Conservation (phyloP, 2,329 filamentous ascomycete genomes). For the Colletotrichum navitas region DNA sequence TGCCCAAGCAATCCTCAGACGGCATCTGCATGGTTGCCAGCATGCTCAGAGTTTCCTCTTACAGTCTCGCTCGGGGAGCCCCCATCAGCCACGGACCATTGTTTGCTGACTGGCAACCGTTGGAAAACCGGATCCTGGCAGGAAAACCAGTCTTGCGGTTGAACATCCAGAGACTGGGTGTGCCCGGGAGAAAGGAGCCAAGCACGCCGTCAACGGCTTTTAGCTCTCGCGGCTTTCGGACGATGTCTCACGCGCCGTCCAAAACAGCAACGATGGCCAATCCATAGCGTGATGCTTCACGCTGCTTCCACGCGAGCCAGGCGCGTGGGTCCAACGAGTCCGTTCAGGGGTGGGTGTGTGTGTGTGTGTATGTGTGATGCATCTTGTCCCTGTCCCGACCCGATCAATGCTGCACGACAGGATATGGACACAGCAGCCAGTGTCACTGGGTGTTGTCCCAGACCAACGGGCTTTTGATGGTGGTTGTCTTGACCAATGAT, state of each 20-base stretch:
- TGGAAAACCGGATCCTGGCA: constrained; percentile 11
- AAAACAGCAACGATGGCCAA: constrained; percentile 28
- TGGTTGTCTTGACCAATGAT: constrained; percentile 28
- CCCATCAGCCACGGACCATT: neutral
- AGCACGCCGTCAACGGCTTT: constrained; percentile 38
- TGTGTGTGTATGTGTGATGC: neutral
- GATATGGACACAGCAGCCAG: neutral
- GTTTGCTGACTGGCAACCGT: neutral
- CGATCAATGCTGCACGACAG: neutral
- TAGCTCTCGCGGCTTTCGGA: constrained; percentile 29
- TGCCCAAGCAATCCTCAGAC: constrained; percentile 35
- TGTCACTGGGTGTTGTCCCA: neutral
- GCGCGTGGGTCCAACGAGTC: constrained; percentile 14
- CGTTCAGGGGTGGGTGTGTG: neutral
- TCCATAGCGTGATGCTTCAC: constrained; percentile 27
- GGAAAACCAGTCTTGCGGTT: neutral
- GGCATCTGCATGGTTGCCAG: constrained; percentile 28
- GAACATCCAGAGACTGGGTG: neutral
- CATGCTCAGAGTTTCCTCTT: neutral
- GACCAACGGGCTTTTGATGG: neutral
- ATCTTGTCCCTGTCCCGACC: neutral
- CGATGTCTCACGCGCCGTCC: constrained; percentile 37
- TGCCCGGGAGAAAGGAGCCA: neutral
- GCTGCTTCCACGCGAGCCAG: constrained; percentile 26
- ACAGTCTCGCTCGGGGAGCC: neutral